These are phyloP conservation scores for Thelonectria olida DNA, from an alignment of 2,329 filamentous ascomycete genomes.

Conservation along the genomic window DNA sequence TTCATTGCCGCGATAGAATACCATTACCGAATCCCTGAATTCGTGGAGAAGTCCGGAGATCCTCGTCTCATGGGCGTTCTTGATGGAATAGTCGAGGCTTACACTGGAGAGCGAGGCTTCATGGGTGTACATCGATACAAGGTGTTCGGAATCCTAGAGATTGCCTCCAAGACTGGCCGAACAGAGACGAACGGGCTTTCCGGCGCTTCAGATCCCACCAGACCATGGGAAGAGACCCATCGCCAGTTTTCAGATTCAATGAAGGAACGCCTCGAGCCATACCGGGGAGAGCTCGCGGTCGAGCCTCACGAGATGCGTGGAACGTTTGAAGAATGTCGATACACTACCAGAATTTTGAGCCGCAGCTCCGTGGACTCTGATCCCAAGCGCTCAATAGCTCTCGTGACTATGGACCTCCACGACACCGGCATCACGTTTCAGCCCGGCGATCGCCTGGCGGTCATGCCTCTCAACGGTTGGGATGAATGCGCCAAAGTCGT, in stretches of 20 bases:
- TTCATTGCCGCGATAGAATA: constrained; percentile 65
- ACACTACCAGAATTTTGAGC: constrained; percentile 55
- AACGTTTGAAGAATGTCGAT: constrained; percentile 63
- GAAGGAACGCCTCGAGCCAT: constrained; percentile 40
- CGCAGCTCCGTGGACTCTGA: constrained; percentile 58
- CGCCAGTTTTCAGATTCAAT: constrained; percentile 31
- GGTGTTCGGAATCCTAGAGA: constrained; percentile 64
- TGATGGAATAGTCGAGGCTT: constrained; percentile 64
- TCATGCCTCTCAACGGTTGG: constrained; percentile 66
- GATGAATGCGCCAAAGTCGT: constrained; percentile 64
- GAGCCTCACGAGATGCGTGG: constrained; percentile 65
- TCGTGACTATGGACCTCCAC: constrained; percentile 61
- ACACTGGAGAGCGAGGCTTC: constrained; percentile 63
- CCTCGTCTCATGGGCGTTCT: constrained; percentile 60
- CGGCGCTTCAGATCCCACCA: constrained; percentile 49
- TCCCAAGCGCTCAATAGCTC: constrained; percentile 54
- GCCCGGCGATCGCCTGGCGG: constrained; percentile 61
- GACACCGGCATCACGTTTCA: constrained; percentile 63
- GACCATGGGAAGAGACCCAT: constrained; percentile 35
- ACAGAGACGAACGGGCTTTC: constrained; percentile 63
- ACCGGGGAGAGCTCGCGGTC: constrained; percentile 54
- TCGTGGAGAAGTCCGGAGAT: constrained; percentile 60
- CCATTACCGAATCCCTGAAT: constrained; percentile 63
- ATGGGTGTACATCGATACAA: constrained; percentile 67
- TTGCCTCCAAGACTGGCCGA: constrained; percentile 62